A percentile compares a stretch with the other conserved stretches of the same genome.
Evolutionary conservation across 78 protist species (phyloP).

Genomic region (Dictyostelium citrinum): DNA sequence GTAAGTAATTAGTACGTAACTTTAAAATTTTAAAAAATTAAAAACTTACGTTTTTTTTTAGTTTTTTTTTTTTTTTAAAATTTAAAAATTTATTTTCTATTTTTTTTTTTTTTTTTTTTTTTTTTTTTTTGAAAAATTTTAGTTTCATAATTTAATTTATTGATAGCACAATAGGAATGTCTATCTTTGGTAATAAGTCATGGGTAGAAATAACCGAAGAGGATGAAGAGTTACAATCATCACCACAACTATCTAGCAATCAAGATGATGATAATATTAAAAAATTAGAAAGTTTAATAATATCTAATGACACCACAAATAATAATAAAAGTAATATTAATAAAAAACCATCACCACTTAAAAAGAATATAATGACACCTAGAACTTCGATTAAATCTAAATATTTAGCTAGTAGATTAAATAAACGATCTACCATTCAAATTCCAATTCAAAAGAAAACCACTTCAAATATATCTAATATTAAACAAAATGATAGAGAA

Average conservation of each 20-base stretch:
- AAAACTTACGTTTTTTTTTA: no score
- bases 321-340: neutral
- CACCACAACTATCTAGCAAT: neutral
- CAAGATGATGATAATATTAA: neutral
- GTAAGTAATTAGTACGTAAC: no score
- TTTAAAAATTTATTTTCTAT: neutral
- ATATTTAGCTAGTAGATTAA: neutral
- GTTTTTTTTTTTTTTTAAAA: no score
- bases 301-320: neutral
- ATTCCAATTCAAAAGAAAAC: neutral
- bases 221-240: neutral
- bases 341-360: neutral
- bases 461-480: no score
- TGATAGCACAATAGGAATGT: neutral
- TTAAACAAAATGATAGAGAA: neutral
- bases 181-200: conserved; percentile 18
- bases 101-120: neutral
- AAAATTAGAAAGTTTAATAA: neutral
- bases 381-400: neutral
- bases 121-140: no score
- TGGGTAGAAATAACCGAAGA: conserved; percentile 20
- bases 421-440: neutral
- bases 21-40: no score
- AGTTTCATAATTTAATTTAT: neutral
- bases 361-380: neutral